Percentiles rank a stretch among this genome's conserved stretches.
Conservation (phyloP, 495 filamentous ascomycete species). For the Talaromyces nanjingensis region DNA sequence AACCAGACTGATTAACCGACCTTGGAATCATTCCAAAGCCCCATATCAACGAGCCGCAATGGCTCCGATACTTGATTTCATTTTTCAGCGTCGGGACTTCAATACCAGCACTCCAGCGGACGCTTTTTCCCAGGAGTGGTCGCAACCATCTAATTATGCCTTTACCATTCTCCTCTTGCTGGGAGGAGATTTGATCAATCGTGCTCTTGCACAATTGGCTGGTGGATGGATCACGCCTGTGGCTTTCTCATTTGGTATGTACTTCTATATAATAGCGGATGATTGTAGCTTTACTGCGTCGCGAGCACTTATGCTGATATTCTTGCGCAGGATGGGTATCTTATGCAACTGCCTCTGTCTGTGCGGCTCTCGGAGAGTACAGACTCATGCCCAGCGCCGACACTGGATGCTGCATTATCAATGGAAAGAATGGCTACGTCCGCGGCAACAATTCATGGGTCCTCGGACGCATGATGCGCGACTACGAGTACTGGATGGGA, state of each 20-base stretch:
- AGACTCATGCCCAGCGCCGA: constrained; percentile 26
- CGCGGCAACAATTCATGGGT: constrained; percentile 42
- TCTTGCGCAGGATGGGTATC: constrained; percentile 32
- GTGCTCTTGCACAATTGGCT: constrained; percentile 41
- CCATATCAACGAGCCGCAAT: background rate
- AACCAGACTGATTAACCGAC: background rate
- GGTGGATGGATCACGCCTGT: constrained; percentile 33
- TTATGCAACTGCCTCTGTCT: constrained; percentile 33
- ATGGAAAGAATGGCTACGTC: constrained; percentile 30
- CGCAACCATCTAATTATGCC: constrained; percentile 24
- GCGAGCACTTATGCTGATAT: background rate
- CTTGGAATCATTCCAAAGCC: background rate
- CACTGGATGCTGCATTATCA: constrained; percentile 30
- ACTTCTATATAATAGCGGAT: background rate
- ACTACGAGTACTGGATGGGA: constrained; percentile 35
- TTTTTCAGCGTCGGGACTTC: constrained; percentile 6
- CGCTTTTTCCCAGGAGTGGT: constrained; percentile 16
- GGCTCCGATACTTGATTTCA: background rate
- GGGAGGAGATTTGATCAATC: constrained; percentile 42
- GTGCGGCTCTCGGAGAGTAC: constrained; percentile 37
- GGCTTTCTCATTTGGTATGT: constrained; percentile 45
- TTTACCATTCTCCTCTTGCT: constrained; percentile 40
- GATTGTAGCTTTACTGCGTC: background rate
- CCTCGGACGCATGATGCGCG: constrained; percentile 41
- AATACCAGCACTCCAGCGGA: background rate